phyloP scores from a whole-genome alignment of 768 basidiomycete genomes.

The Mycena floridula region DNA sequence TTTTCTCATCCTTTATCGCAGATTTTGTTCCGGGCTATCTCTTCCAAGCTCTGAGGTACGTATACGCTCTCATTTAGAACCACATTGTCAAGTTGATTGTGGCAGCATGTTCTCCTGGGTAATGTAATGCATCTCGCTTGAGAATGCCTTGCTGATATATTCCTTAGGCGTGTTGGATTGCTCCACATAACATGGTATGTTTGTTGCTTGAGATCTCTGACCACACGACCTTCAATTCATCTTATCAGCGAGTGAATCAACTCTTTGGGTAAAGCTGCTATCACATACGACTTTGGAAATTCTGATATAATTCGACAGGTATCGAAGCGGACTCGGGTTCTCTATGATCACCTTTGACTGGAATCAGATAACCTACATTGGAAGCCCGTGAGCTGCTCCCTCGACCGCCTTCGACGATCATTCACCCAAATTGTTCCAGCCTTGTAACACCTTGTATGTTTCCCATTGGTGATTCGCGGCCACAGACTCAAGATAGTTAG shows the following conservation, averaged over 20 bases:
- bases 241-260: slow-evolving; percentile 44
- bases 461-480: background rate
- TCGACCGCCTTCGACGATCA: slow-evolving; percentile 3
- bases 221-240: slow-evolving; percentile 3
- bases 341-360: slow-evolving; percentile 52
- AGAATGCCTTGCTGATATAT: slow-evolving; percentile 12
- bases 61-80: background rate
- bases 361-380: slow-evolving; percentile 65
- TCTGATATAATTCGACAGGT: slow-evolving; percentile 20
- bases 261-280: slow-evolving; percentile 40
- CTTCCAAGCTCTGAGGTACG: slow-evolving; percentile 46
- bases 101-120: slow-evolving; percentile 46
- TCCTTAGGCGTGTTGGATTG: slow-evolving; percentile 57
- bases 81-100: background rate
- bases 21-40: slow-evolving; percentile 7
- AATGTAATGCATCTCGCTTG: slow-evolving; percentile 3
- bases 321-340: slow-evolving; percentile 46
- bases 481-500: too few species aligned
- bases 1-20: background rate
- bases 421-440: slow-evolving; percentile 16
- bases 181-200: slow-evolving; percentile 49
- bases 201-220: background rate
- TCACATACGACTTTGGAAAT: background rate
- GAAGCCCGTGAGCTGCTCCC: slow-evolving; percentile 45
- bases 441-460: slow-evolving; percentile 42